phyloP scores from a whole-genome alignment of 1,139 yeast species.

The Blastobotrys capitulatus region DNA sequence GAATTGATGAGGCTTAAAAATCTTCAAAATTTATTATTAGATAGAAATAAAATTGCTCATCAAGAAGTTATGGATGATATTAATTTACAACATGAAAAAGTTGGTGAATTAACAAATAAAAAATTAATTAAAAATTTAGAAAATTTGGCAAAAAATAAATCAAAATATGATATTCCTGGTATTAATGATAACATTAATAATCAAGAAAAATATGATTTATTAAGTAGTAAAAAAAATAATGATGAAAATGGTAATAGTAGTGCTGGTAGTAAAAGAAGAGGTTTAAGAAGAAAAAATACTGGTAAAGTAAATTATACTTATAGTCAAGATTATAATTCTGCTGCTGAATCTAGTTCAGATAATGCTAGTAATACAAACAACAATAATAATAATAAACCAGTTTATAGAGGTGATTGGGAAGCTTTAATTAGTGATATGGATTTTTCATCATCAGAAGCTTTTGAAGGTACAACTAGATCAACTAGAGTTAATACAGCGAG shows the following conservation, averaged over 20 bases:
- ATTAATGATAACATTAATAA: constrained; percentile 27
- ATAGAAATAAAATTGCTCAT: constrained; percentile 69
- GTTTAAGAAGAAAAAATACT: neutral
- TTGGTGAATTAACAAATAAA: constrained; percentile 74
- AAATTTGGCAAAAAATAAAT: constrained; percentile 38
- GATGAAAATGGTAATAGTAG: neutral
- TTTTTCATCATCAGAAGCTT: constrained; percentile 4
- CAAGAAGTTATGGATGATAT: constrained; percentile 69
- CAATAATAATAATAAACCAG: neutral
- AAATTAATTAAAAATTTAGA: constrained; percentile 72
- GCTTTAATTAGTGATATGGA: constrained; percentile 16
- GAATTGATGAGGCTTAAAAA: constrained; percentile 71
- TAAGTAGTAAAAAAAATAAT: neutral
- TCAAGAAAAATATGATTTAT: neutral
- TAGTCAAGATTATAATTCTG: neutral
- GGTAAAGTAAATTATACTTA: neutral
- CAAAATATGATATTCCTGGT: constrained; percentile 77
- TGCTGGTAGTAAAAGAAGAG: neutral
- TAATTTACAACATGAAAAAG: constrained; percentile 67
- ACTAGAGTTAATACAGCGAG: constrained; percentile 4
- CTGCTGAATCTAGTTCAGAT: neutral
- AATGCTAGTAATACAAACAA: neutral
- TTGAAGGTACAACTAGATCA: neutral
- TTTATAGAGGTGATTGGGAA: constrained; percentile 10
- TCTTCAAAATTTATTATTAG: constrained; percentile 82